phyloP scores from a whole-genome alignment of 2,329 filamentous ascomycete genomes.

The Ascosphaera apis region DNA sequence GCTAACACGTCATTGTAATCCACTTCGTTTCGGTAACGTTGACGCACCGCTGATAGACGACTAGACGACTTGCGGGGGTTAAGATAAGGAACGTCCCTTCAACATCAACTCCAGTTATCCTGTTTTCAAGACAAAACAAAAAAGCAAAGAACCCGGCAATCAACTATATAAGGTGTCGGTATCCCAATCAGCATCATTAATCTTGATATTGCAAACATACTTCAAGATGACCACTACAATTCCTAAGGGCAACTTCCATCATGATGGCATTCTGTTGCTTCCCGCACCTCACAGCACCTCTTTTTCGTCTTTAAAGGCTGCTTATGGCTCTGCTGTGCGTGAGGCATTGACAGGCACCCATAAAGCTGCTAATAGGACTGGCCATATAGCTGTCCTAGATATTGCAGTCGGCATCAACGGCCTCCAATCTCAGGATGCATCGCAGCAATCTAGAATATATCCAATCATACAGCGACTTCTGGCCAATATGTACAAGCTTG shows the following conservation, averaged over 20 bases:
- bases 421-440: constrained; percentile 28
- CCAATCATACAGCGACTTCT: constrained; percentile 47
- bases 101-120: too few relatives aligned
- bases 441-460: constrained; percentile 37
- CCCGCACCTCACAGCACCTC: constrained; percentile 36
- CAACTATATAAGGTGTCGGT: too few relatives aligned
- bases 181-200: too few relatives aligned
- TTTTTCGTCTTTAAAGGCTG: constrained; percentile 28
- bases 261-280: constrained; percentile 28
- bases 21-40: too few relatives aligned
- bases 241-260: constrained; percentile 1
- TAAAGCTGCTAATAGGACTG: constrained; percentile 11
- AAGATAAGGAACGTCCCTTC: too few relatives aligned
- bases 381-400: constrained; percentile 23
- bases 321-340: constrained; percentile 37
- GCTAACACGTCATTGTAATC: too few relatives aligned
- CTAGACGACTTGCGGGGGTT: too few relatives aligned
- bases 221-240: too few relatives aligned
- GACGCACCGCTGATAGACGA: too few relatives aligned
- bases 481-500: constrained; percentile 53
- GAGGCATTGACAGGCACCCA: constrained; percentile 29
- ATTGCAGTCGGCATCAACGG: constrained; percentile 41
- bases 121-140: too few relatives aligned
- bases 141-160: too few relatives aligned
- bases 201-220: too few relatives aligned